A percentile compares a stretch with the other conserved stretches of the same genome.
Evolutionary conservation across 225 moss, liverwort and hornwort genomes (phyloP).

Genomic region (Polytrichum commune): DNA sequence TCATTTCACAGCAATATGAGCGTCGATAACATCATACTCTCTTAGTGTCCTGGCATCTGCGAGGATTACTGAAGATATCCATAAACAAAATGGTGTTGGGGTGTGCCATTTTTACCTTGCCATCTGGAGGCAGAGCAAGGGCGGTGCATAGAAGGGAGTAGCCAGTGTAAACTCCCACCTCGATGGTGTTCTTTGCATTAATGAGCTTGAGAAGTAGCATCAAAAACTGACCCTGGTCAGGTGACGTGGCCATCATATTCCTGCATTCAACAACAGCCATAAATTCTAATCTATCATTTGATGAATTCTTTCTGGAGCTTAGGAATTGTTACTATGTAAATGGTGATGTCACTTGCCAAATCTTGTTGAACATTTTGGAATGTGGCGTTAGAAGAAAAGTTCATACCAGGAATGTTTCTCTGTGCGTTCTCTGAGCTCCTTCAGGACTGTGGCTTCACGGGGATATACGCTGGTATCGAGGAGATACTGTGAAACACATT

Average conservation of each 20-base stretch:
- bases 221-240: slow-evolving; percentile 88
- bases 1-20: not conserved
- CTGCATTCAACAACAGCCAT: slow-evolving; percentile 23
- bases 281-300: no score
- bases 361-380: not conserved
- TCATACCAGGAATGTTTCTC: slow-evolving; percentile 69
- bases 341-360: no score
- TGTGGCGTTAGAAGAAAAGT: not conserved
- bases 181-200: slow-evolving; percentile 83
- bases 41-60: not conserved
- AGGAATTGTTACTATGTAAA: no score
- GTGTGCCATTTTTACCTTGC: slow-evolving; percentile 48
- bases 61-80: not conserved
- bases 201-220: slow-evolving; percentile 84
- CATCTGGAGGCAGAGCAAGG: slow-evolving; percentile 78
- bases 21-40: not conserved
- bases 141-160: slow-evolving; percentile 91
- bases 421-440: slow-evolving; percentile 69
- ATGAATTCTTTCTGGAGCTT: no score
- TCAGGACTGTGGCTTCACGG: slow-evolving; percentile 72
- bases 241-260: slow-evolving; percentile 83
- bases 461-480: slow-evolving; percentile 84
- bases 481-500: slow-evolving; percentile 58
- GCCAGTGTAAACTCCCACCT: slow-evolving; percentile 88
- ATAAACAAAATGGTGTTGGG: no score